Evolutionary conservation across 768 basidiomycete species (phyloP), one percentile per base, ranked within the genome.

Genomic region (Podaxis carcinomalis): DNA sequence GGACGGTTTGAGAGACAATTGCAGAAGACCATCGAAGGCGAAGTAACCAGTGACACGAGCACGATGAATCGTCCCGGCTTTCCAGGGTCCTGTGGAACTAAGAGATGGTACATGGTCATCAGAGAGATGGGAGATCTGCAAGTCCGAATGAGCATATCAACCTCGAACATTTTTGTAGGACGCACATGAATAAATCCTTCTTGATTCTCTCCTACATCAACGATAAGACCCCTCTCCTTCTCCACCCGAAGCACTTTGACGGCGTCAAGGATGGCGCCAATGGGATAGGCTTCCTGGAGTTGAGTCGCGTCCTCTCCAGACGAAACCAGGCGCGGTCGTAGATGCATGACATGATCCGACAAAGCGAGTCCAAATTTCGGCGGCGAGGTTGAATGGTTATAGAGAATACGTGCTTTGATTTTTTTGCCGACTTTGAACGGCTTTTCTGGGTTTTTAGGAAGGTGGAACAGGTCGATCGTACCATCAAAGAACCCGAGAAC

Each of bases 401-500:
- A 97, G 39, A 98, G 72, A 32, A 98, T 81, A 64, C 96, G 79
- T 0, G 90, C 89, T 68, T 90, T 93, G 66, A 98, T 76, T 74
- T 90, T 91, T 72, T 86, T 81, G 2, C 88, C 89, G 47, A 86
- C 68, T 68, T 85, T 88, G 70, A 80, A 83, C 10, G 73, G 67
- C 55, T 79, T 78, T 72, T 75, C 42, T 10, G 40, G 40, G 37
- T 79, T 78, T 11, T 75, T 75, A 21, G 71, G 80, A 13, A 96
- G 74, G 73, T 98, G 96, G 60, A 89, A 82, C 37, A 85, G 79
- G 68, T 97, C 95, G 25, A 91, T 80, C 0, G 93, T 96, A 35
- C 94, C 96, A 39, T 92, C 89, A 73, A 94, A 98, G 72, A 90
- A 95, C 0, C 93, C 95, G 25, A 95, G 81, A 16, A 98, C 78